These are phyloP conservation scores for Volvox reticuliferus DNA, from an alignment of 139 green algal species.

Conservation along the genomic window DNA sequence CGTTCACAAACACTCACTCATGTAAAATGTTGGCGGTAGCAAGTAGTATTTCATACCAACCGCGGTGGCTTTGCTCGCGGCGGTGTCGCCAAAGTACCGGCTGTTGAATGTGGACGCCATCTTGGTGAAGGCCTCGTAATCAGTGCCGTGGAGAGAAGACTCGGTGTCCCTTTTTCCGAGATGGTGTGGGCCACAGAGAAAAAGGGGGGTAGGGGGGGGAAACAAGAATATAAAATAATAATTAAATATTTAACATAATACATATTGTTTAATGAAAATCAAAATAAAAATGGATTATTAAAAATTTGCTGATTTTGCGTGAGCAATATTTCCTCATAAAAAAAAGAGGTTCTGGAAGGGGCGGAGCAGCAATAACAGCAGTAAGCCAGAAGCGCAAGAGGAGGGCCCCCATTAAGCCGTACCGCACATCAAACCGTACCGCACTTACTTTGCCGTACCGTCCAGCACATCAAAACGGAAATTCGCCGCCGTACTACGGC, in stretches of 20 bases:
- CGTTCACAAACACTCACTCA: slow-evolving; percentile 17
- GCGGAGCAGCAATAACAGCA: neutral
- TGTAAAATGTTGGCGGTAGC: slow-evolving; percentile 47
- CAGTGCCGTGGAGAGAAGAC: neutral
- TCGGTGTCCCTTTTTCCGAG: neutral
- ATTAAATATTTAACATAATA: too few species aligned
- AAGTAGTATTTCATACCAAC: slow-evolving; percentile 25
- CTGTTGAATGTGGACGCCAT: slow-evolving; percentile 16
- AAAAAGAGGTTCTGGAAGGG: neutral
- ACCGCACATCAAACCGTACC: neutral
- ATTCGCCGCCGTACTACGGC: neutral
- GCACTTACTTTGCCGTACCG: neutral
- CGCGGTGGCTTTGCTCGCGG: neutral
- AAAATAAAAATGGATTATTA: too few species aligned
- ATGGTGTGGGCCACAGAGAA: neutral
- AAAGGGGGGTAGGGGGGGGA: neutral
- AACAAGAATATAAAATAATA: too few species aligned
- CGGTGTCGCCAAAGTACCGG: slow-evolving; percentile 5
- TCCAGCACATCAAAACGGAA: slow-evolving; percentile 34
- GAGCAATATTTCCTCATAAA: too few species aligned
- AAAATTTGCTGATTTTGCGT: too few species aligned
- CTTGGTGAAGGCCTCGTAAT: slow-evolving; percentile 34
- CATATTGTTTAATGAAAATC: too few species aligned
- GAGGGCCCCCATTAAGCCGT: neutral
- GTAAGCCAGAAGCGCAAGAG: neutral